phyloP scores from a whole-genome alignment of 352 stramenopile genomes.

The Globisporangium splendens region DNA sequence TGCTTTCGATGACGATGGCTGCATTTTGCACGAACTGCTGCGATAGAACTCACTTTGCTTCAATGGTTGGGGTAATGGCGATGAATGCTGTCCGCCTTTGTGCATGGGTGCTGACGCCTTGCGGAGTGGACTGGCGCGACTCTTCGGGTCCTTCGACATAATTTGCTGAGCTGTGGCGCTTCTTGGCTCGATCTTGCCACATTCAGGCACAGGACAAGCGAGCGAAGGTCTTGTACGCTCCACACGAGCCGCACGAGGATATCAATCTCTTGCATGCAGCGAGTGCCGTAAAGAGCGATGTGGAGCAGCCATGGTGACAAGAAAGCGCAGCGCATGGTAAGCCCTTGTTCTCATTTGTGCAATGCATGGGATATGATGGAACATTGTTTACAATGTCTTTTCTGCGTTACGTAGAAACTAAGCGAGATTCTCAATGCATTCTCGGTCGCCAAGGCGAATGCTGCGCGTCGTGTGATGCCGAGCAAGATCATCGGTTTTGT shows the following conservation, averaged over 20 bases:
- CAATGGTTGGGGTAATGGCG: neutral
- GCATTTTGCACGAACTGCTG: neutral
- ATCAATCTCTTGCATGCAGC: neutral
- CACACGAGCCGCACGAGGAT: neutral
- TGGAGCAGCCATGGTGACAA: conserved; percentile 16
- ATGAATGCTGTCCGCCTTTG: neutral
- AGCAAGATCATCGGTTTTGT: conserved; percentile 60
- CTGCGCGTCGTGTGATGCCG: conserved; percentile 26
- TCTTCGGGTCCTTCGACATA: conserved; percentile 6
- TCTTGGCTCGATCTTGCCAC: neutral
- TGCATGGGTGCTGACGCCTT: conserved; percentile 3
- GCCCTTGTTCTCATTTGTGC: neutral
- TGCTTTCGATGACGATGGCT: neutral
- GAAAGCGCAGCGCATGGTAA: conserved; percentile 18
- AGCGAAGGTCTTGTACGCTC: neutral
- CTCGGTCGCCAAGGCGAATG: conserved; percentile 44
- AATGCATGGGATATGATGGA: too few species aligned
- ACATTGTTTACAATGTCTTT: neutral
- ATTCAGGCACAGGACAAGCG: conserved; percentile 2
- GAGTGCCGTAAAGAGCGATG: conserved; percentile 5
- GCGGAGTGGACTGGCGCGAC: conserved; percentile 4
- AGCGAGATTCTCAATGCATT: conserved; percentile 69
- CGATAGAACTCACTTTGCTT: too few species aligned
- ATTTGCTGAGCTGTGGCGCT: neutral
- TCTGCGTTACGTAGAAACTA: conserved; percentile 35